Percentiles rank a stretch among this genome's conserved stretches.
phyloP scores from a whole-genome alignment of 768 basidiomycete genomes.

The Boletus rubroflammeus region DNA sequence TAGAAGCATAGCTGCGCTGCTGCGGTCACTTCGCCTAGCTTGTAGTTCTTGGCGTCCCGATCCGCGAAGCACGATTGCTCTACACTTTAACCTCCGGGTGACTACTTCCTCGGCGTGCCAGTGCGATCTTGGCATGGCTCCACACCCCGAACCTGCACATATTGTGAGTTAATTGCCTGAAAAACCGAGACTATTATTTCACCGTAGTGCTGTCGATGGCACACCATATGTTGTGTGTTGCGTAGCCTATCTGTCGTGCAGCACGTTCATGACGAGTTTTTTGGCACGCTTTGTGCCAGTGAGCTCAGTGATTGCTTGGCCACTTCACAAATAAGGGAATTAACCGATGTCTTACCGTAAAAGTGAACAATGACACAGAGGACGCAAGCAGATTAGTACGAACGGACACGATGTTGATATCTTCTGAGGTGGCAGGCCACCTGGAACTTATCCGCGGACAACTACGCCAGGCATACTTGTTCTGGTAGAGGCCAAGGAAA shows the following conservation, averaged over 20 bases:
- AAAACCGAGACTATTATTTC: slow-evolving; percentile 9
- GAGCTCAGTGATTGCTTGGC: not conserved
- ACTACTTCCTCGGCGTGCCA: not conserved
- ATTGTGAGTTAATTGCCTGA: not conserved
- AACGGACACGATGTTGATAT: not conserved
- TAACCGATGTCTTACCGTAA: not conserved
- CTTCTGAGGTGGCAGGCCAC: not conserved
- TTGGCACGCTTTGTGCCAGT: not conserved
- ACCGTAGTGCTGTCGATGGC: not conserved
- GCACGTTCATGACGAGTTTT: not conserved
- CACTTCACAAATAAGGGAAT: not conserved
- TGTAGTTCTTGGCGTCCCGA: slow-evolving; percentile 18
- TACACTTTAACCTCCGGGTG: not conserved
- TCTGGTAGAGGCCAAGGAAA: slow-evolving; percentile 10
- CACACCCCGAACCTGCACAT: not conserved
- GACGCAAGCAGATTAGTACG: not conserved
- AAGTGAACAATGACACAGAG: too few species aligned
- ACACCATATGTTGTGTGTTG: not conserved
- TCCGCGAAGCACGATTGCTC: slow-evolving; percentile 4
- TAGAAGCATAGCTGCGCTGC: not conserved
- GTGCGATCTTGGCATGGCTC: not conserved
- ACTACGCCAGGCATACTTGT: not conserved
- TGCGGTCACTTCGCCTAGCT: not conserved
- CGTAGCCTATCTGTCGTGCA: not conserved
- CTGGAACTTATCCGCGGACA: slow-evolving; percentile 13